These are phyloP conservation scores for Candolleomyces aberdarensis DNA, from an alignment of 768 basidiomycete genomes.

Conservation along the genomic window DNA sequence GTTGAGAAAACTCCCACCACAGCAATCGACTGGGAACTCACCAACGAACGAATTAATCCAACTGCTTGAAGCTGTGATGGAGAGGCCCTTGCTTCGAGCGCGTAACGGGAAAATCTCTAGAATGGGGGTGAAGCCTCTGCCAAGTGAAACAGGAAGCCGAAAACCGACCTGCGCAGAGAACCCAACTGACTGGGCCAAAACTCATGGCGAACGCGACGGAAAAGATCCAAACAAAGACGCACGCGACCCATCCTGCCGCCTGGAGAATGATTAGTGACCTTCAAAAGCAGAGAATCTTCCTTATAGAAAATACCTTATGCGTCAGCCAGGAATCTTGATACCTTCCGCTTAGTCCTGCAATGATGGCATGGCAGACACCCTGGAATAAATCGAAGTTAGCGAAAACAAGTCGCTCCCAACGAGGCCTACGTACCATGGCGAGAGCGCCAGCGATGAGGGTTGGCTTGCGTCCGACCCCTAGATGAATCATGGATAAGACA, in stretches of 20 bases:
- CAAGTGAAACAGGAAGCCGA: not conserved
- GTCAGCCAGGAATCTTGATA: not conserved
- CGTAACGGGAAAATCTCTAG: slow-evolving; percentile 1
- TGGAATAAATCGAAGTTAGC: not conserved
- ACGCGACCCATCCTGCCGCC: slow-evolving; percentile 1
- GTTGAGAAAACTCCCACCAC: not conserved
- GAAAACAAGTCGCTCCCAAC: not conserved
- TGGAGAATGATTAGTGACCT: not conserved
- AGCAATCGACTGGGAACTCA: not conserved
- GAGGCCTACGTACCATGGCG: not conserved
- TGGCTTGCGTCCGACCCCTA: slow-evolving; percentile 1
- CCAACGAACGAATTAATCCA: not conserved
- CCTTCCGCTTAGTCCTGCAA: slow-evolving; percentile 1
- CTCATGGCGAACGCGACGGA: not conserved
- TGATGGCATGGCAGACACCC: slow-evolving; percentile 1
- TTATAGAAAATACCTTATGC: not conserved
- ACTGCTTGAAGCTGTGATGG: not conserved
- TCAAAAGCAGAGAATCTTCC: not conserved
- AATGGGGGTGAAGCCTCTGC: not conserved
- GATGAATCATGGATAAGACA: not conserved
- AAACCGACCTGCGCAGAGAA: not conserved
- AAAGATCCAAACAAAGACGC: slow-evolving; percentile 3
- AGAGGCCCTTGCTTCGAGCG: not conserved
- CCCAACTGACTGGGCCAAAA: not conserved
- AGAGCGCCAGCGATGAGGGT: not conserved